Evolutionary conservation across 306 rosid species (phyloP), one percentile per base, ranked within the genome.

Genomic region (Boehmeria nivea): DNA sequence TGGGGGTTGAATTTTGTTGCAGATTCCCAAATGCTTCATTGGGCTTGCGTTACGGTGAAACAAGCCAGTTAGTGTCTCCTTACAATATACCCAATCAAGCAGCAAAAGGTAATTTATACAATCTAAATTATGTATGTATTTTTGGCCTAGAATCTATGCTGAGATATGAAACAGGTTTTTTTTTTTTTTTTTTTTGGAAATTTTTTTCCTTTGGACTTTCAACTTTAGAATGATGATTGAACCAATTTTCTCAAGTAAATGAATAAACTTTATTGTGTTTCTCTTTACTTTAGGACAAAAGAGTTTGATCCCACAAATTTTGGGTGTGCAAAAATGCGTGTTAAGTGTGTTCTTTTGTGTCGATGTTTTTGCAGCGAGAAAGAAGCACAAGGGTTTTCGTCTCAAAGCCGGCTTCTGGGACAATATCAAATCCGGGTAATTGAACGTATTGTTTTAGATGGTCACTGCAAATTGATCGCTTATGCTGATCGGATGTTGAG

Each of bases 321-420:
- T 31, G 36, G 36, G 0, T 31, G 36, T 31, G 36, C 5, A 31
- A 4, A 31, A 31, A 31, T 31, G 1, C 45, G 23, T 18, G n/a
- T n/a, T n/a, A 8, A 4, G 6, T 26, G 27, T 11, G 5, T n/a
- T 25, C 2, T 10, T 34, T 43, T 65, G 49, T 34, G 6, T 48
- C 12, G 17, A 1, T 43, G 50, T 50, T 37, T 42, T 68, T 66
- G 62, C 84, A 85, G 99, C 54, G 8, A 69, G 77, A 24, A 81
- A 56, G 74, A 83, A 72, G 78, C 61, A 68, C 5, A 83, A 55
- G 60, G 44, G 61, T 69, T 82, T 71, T 69, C 80, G 63, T 65
- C 80, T 83, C 69, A 83, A 67, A 59, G 83, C 95, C 74, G 77
- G 89, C 65, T 87, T 87, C 39, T 91, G 99, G 99, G 96, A 91